Base-by-base conservation (phyloP, 306 rosid genomes). In the Corylus heterophylla region DNA sequence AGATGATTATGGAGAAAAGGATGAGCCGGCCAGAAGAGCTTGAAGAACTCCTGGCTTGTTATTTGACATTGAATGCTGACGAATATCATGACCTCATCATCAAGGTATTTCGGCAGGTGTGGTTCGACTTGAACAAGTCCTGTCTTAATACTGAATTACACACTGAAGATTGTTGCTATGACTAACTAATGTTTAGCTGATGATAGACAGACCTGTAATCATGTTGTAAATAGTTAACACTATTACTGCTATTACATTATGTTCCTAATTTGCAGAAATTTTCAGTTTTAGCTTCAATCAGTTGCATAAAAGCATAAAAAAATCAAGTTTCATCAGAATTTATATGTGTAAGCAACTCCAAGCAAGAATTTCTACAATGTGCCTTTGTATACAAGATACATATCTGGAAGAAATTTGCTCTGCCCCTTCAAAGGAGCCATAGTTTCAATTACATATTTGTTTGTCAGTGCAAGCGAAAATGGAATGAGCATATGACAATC, bases 1-100 rank as follows among this genome's bases (percentile, higher is more conserved):
- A 95, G 85, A 95, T 95, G 99, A 90, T 95, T 47, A 85, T 27
- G 72, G 97, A 89, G 89, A 90, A 84, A 50, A 79, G 81, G 79
- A 84, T 93, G 25, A 87, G 82, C 18, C 74, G 76, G 47, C 88
- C 94, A 9, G 92, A 89, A 71, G 96, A 95, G 79, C 86, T 90
- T 83, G 98, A 95, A 82, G 97, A 93, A 54, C 91, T 95, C 31
- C 81, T 95, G 83, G 92, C 98, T 82, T 88, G 96, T 75, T 93
- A 90, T 81, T 89, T 95, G 71, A 91, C 97, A 48, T 63, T 95
- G 92, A 95, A 95, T 86, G 85, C 92, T 55, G 96, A 93, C 79
- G 91, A 91, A 29, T 90, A 93, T 66, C 98, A 93, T 79, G 93
- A 90, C 76, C 88, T 95, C 55, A 95, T 95, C 77, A 83, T 95